Conservation (phyloP, 2,329 filamentous ascomycete species). For the Claviceps sp. region DNA sequence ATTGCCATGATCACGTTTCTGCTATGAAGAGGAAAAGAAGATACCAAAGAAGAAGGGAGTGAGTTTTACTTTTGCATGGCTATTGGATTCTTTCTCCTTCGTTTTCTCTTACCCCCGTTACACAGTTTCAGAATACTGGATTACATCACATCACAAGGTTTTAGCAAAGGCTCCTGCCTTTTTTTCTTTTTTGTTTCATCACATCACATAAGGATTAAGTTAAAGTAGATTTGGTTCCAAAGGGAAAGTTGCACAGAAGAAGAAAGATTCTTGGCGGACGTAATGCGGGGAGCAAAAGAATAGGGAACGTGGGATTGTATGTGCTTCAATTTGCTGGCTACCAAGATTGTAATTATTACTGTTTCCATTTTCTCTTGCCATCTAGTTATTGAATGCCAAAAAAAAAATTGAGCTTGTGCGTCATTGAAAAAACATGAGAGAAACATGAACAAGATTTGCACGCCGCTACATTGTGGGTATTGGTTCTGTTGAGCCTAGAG, state of each 20-base stretch:
- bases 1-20: constrained; percentile 20
- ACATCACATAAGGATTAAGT: no score
- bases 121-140: no score
- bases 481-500: no score
- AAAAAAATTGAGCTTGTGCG: no score
- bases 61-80: no score
- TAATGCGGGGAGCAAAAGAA: background rate
- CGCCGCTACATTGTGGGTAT: no score
- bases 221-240: background rate
- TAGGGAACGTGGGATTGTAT: background rate
- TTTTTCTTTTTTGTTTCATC: background rate
- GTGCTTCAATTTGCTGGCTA: background rate
- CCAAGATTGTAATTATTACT: constrained; percentile 1
- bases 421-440: no score
- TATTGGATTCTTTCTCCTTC: no score
- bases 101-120: background rate
- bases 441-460: no score
- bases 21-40: constrained; percentile 13
- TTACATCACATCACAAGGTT: no score
- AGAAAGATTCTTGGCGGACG: background rate
- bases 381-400: background rate
- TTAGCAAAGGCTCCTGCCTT: no score
- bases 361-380: background rate
- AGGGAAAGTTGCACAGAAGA: background rate
- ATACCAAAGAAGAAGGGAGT: background rate